These are phyloP conservation scores for Martiniozyma abietophila DNA, from an alignment of 805 yeast species.

Conservation along the genomic window DNA sequence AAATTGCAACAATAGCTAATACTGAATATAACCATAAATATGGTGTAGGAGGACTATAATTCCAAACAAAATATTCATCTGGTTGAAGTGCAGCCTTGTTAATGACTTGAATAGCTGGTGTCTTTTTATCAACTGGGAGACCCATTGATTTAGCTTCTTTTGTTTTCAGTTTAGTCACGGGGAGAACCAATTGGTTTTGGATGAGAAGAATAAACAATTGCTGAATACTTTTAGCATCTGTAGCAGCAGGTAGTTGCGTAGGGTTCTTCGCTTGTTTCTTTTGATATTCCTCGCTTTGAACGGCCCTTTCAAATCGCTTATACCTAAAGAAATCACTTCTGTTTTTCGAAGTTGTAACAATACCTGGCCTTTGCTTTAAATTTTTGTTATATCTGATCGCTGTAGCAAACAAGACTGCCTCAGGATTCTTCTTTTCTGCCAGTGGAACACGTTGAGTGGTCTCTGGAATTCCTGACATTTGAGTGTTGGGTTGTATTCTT, in stretches of 20 bases:
- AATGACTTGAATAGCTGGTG: constrained; percentile 49
- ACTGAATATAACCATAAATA: constrained; percentile 52
- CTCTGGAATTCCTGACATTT: too few species aligned
- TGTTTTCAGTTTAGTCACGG: constrained; percentile 66
- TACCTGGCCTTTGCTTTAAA: constrained; percentile 77
- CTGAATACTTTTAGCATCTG: constrained; percentile 40
- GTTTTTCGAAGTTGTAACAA: constrained; percentile 47
- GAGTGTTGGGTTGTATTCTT: too few species aligned
- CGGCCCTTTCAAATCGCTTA: constrained; percentile 75
- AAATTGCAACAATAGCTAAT: constrained; percentile 54
- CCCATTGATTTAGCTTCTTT: constrained; percentile 54
- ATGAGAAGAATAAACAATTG: constrained; percentile 59
- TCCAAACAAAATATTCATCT: constrained; percentile 78
- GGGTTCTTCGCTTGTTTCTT: constrained; percentile 24
- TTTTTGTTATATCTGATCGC: constrained; percentile 53
- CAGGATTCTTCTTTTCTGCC: constrained; percentile 33
- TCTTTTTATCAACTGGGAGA: constrained; percentile 49
- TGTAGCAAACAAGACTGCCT: constrained; percentile 61
- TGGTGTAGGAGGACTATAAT: constrained; percentile 64
- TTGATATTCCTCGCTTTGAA: constrained; percentile 63
- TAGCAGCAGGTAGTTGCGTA: constrained; percentile 27
- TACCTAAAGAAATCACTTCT: constrained; percentile 77
- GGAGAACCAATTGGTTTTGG: constrained; percentile 62
- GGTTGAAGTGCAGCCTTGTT: constrained; percentile 52
- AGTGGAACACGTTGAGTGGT: constrained; percentile 19